A percentile compares a stretch with the other conserved stretches of the same genome.
phyloP scores from a whole-genome alignment of 2,329 filamentous ascomycete genomes.

The Beauveria bassiana region DNA sequence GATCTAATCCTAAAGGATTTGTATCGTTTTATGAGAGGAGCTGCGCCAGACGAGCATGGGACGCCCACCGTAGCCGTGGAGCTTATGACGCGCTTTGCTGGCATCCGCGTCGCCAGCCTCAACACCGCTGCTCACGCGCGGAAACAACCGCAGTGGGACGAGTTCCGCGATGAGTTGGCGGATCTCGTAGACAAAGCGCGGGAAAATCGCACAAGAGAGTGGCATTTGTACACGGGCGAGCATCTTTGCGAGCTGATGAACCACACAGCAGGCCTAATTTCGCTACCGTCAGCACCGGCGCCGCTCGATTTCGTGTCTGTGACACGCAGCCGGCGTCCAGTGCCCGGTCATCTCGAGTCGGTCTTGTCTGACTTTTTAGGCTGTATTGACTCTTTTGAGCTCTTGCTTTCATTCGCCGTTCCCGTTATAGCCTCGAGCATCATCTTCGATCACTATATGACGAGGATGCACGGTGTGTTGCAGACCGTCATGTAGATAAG shows the following conservation, averaged over 20 bases:
- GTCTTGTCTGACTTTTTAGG: background rate
- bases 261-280: background rate
- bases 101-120: background rate
- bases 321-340: background rate
- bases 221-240: background rate
- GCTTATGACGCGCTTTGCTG: background rate
- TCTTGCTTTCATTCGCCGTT: background rate
- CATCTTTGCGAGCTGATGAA: background rate
- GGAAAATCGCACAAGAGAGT: background rate
- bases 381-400: background rate
- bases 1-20: background rate
- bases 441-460: background rate
- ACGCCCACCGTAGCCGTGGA: too few species aligned
- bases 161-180: background rate
- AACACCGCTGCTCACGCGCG: background rate
- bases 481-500: background rate
- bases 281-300: background rate
- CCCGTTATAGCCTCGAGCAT: background rate
- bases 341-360: background rate
- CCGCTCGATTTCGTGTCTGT: background rate
- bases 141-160: background rate
- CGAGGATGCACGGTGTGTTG: background rate
- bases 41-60: too few species aligned
- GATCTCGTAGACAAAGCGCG: background rate
- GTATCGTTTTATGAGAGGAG: too few species aligned